A percentile compares a stretch with the other conserved stretches of the same genome.
These are phyloP conservation scores for Penicillium sp. DNA, from an alignment of 2,329 filamentous ascomycete genomes.

Conservation along the genomic window DNA sequence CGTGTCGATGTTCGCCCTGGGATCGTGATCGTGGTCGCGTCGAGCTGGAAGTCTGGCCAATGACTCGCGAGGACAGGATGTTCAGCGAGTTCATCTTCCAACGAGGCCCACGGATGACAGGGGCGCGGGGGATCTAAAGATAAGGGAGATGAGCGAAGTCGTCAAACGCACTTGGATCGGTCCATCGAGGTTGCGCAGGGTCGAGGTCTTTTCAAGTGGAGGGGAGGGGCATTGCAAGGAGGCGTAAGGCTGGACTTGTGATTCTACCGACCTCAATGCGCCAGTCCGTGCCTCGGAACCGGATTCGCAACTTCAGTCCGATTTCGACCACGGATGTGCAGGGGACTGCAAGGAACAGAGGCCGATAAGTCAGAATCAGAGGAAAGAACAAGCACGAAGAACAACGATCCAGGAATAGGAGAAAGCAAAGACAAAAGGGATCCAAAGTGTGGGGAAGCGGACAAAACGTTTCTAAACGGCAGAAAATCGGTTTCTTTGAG, in stretches of 20 bases:
- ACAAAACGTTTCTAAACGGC: slow-evolving; percentile 17
- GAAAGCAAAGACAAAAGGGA: slow-evolving; percentile 10
- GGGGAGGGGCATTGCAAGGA: slow-evolving; percentile 15
- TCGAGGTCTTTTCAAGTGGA: slow-evolving; percentile 9
- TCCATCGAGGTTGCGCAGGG: slow-evolving; percentile 10
- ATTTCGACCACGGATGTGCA: slow-evolving; percentile 5
- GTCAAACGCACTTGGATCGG: slow-evolving; percentile 13
- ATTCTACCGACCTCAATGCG: slow-evolving; percentile 38
- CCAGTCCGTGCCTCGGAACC: slow-evolving; percentile 33
- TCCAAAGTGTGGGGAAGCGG: slow-evolving; percentile 28
- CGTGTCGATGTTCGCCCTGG: slow-evolving; percentile 44
- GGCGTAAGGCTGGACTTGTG: slow-evolving; percentile 16
- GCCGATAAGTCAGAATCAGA: slow-evolving; percentile 1
- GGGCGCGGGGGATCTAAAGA: slow-evolving; percentile 34
- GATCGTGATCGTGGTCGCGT: slow-evolving; percentile 53
- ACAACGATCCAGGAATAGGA: slow-evolving; percentile 4
- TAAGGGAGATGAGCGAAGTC: slow-evolving; percentile 15
- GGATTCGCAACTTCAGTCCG: slow-evolving; percentile 17
- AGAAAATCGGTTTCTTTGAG: slow-evolving; percentile 25
- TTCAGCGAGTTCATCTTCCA: slow-evolving; percentile 93
- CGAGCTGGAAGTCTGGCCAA: slow-evolving; percentile 54
- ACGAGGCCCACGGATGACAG: slow-evolving; percentile 46
- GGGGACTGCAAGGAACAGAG: background rate
- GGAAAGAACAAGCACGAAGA: slow-evolving; percentile 4
- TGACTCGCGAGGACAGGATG: slow-evolving; percentile 81